A percentile compares a stretch with the other conserved stretches of the same genome.
These are phyloP conservation scores for Hyparrhenia diplandra DNA, from an alignment of 176 grass and related monocot species.

Conservation along the genomic window DNA sequence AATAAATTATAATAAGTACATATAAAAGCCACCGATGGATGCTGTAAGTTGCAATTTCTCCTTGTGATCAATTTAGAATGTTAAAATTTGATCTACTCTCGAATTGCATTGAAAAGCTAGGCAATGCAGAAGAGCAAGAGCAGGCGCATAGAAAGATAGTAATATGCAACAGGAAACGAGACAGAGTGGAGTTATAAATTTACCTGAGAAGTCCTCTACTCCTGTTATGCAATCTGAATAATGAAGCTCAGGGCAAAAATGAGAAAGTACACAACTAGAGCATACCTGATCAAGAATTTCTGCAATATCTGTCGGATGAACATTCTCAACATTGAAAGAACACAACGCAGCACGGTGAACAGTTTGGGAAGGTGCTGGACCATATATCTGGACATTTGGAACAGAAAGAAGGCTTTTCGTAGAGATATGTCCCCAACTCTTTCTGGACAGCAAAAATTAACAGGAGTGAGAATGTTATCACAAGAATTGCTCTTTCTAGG, in stretches of 20 bases:
- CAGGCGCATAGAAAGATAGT: not conserved
- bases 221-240: not conserved
- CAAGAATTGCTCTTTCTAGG: slow-evolving; percentile 24
- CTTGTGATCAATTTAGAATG: not conserved
- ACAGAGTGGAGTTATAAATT: not conserved
- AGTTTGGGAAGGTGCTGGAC: slow-evolving; percentile 59
- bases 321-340: slow-evolving; percentile 84
- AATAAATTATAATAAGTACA: not conserved
- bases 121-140: not conserved
- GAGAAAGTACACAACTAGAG: not conserved
- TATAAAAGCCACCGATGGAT: not conserved
- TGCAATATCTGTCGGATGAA: slow-evolving; percentile 97
- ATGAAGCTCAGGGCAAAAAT: not conserved
- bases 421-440: slow-evolving; percentile 12
- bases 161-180: not conserved
- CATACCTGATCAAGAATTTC: slow-evolving; percentile 86
- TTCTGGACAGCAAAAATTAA: not conserved
- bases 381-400: slow-evolving; percentile 72
- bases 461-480: slow-evolving; percentile 34
- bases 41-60: not conserved
- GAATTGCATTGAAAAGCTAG: not conserved
- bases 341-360: slow-evolving; percentile 57
- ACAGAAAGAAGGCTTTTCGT: slow-evolving; percentile 52
- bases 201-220: not conserved
- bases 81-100: not conserved